phyloP scores from a whole-genome alignment of 208 protist species.

The Leishmania tropica region DNA sequence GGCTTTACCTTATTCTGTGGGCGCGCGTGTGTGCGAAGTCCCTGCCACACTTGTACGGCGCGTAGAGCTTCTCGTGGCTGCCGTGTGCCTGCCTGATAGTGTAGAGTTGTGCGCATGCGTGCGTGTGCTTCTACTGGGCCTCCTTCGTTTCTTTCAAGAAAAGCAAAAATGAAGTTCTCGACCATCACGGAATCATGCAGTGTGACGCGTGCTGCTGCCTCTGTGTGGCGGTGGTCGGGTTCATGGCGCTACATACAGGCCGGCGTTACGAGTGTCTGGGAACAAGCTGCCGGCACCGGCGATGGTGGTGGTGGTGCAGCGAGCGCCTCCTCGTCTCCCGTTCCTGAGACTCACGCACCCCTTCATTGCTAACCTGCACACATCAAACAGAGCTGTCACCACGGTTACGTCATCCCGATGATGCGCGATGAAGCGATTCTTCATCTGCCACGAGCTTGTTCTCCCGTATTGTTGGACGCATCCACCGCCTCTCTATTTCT shows the following conservation, averaged over 20 bases:
- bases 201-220: neutral
- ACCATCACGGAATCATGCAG: neutral
- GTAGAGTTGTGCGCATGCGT: neutral
- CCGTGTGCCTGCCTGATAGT: neutral
- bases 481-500: conserved; percentile 11
- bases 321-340: neutral
- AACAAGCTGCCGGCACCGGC: neutral
- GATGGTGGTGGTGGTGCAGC: neutral
- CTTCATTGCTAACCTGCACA: neutral
- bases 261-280: neutral
- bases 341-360: neutral
- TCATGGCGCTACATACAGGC: neutral
- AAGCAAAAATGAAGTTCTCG: neutral
- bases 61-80: neutral
- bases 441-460: neutral
- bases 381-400: neutral
- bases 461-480: neutral
- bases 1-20: neutral
- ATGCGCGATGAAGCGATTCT: neutral
- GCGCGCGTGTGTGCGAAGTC: neutral
- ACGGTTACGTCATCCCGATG: neutral
- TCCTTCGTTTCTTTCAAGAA: neutral
- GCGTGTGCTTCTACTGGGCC: neutral
- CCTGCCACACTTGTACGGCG: neutral
- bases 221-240: neutral